Evolutionary conservation across 768 basidiomycete genomes (phyloP).

Genomic region (Boletus speciosus): DNA sequence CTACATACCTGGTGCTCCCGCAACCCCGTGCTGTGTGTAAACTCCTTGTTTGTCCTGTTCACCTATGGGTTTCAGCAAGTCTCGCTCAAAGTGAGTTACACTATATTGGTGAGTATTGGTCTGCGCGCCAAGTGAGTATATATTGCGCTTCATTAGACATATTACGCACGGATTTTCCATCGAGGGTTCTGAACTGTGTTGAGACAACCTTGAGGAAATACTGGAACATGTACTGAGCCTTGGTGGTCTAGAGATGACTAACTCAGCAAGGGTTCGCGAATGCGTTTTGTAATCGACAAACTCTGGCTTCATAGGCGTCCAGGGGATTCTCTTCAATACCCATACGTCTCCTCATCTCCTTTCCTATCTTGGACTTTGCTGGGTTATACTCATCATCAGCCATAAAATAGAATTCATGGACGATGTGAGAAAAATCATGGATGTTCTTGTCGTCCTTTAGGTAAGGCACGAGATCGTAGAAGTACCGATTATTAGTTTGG

Average conservation of each 20-base stretch:
- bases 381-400: conserved; percentile 80
- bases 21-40: conserved; percentile 68
- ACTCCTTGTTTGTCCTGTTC: conserved; percentile 62
- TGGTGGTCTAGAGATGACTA: conserved; percentile 50
- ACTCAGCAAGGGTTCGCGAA: conserved; percentile 4
- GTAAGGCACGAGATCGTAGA: conserved; percentile 92
- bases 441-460: conserved; percentile 81
- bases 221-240: conserved; percentile 92
- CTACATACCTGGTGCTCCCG: conserved; percentile 62
- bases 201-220: conserved; percentile 99
- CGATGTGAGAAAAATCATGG: conserved; percentile 90
- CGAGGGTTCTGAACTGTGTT: conserved; percentile 85
- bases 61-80: conserved; percentile 61
- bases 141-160: background rate
- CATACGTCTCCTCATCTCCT: conserved; percentile 64
- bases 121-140: conserved; percentile 32
- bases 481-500: conserved; percentile 75
- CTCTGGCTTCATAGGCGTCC: conserved; percentile 58
- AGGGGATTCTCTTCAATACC: conserved; percentile 77
- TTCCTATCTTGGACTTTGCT: conserved; percentile 57
- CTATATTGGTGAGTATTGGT: conserved; percentile 94
- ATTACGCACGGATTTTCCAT: conserved; percentile 58
- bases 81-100: conserved; percentile 93
- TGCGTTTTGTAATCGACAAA: conserved; percentile 30
- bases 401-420: conserved; percentile 77